Percentiles rank a stretch among this genome's conserved stretches.
These are phyloP conservation scores for Alternaria triticimaculans DNA, from an alignment of 2,329 filamentous ascomycete genomes.

Conservation along the genomic window DNA sequence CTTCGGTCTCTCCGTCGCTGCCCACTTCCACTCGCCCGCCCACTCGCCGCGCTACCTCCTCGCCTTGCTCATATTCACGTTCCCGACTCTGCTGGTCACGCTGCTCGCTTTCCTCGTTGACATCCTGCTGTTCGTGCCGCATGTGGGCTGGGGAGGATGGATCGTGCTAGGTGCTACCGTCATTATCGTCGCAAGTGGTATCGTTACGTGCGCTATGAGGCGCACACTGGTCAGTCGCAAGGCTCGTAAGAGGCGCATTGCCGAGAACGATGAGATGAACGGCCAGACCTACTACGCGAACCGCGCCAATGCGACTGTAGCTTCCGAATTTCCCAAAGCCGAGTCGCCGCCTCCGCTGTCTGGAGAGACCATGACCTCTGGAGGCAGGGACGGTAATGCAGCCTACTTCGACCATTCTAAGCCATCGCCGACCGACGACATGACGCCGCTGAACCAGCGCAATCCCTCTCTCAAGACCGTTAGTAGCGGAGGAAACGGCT, in stretches of 20 bases:
- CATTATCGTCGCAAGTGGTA: conserved; percentile 77
- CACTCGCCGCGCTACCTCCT: conserved; percentile 91
- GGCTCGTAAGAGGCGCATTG: conserved; percentile 89
- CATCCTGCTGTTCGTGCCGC: conserved; percentile 91
- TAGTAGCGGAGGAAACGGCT: conserved; percentile 53
- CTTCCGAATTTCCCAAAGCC: conserved; percentile 55
- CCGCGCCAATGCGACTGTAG: conserved; percentile 45
- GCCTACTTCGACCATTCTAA: conserved; percentile 69
- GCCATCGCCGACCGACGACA: conserved; percentile 70
- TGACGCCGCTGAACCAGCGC: conserved; percentile 71
- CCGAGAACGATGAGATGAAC: conserved; percentile 96
- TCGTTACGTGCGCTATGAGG: conserved; percentile 94
- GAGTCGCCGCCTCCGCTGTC: conserved; percentile 62
- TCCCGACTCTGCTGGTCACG: conserved; percentile 83
- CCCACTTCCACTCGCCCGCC: conserved; percentile 85
- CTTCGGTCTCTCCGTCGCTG: conserved; percentile 77
- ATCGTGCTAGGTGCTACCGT: conserved; percentile 89
- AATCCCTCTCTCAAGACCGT: conserved; percentile 67
- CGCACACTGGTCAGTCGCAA: conserved; percentile 90
- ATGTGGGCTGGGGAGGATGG: conserved; percentile 93
- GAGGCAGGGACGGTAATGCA: conserved; percentile 63
- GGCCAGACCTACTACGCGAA: conserved; percentile 83
- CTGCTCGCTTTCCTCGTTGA: conserved; percentile 91
- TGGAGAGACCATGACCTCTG: conserved; percentile 64
- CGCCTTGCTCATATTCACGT: conserved; percentile 80